Evolutionary conservation across 129 eudicot species (phyloP).

Genomic region (Heracleum sosnowskyi): DNA sequence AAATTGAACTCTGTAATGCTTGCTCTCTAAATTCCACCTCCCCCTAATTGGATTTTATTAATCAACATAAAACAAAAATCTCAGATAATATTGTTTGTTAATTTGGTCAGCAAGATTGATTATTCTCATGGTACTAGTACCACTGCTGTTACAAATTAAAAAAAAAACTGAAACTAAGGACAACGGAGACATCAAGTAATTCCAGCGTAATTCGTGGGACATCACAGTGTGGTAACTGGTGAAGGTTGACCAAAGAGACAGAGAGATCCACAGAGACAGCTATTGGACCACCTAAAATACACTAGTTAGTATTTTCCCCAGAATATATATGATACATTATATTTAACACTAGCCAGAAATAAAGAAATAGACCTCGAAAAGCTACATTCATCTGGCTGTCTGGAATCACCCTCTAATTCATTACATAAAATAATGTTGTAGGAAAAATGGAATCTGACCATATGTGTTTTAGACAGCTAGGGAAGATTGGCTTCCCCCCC

Average conservation of each 20-base stretch:
- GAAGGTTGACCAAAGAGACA: neutral
- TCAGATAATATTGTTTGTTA: neutral
- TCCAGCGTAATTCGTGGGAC: neutral
- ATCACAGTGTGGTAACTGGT: slow-evolving; percentile 2
- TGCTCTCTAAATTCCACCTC: neutral
- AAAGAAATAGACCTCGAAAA: slow-evolving; percentile 28
- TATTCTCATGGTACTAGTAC: slow-evolving; percentile 2
- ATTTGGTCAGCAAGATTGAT: neutral
- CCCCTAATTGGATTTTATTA: no score
- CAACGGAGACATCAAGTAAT: neutral
- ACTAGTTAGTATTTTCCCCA: neutral
- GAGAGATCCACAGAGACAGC: neutral
- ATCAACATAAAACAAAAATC: neutral
- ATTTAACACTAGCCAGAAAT: neutral
- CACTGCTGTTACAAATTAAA: neutral
- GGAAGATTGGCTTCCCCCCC: slow-evolving; percentile 12
- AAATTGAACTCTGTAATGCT: neutral
- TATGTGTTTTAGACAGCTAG: slow-evolving; percentile 31
- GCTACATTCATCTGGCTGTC: slow-evolving; percentile 47
- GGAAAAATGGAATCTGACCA: slow-evolving; percentile 37
- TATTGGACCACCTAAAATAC: slow-evolving; percentile 15
- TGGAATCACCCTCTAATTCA: slow-evolving; percentile 21
- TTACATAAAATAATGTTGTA: slow-evolving; percentile 39
- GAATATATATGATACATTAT: neutral
- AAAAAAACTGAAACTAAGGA: neutral